These are phyloP conservation scores for Multifurca ochricompacta DNA, from an alignment of 768 basidiomycete species.

Conservation along the genomic window DNA sequence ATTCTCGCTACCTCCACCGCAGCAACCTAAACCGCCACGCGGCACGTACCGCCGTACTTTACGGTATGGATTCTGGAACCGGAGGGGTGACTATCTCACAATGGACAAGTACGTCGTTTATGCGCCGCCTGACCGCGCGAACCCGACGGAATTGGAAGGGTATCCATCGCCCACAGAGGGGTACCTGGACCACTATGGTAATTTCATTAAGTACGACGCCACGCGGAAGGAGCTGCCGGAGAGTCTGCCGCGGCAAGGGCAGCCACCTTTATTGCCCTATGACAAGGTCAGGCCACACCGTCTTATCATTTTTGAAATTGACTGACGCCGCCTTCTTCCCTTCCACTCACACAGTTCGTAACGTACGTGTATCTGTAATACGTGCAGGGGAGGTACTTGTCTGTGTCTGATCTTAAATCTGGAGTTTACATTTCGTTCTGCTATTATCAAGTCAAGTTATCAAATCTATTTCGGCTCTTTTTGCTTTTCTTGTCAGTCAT, in stretches of 20 bases:
- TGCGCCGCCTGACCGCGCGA: slow-evolving; percentile 47
- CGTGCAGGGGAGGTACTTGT: background rate
- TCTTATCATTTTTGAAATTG: background rate
- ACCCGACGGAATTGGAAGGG: slow-evolving; percentile 50
- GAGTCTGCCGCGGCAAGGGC: slow-evolving; percentile 51
- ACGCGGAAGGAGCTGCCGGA: slow-evolving; percentile 51
- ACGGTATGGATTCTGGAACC: slow-evolving; percentile 64
- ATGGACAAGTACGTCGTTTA: slow-evolving; percentile 51
- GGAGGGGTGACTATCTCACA: slow-evolving; percentile 67
- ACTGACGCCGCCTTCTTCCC: background rate
- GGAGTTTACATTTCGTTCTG: slow-evolving; percentile 7
- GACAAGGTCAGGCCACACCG: slow-evolving; percentile 33
- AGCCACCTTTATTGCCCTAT: slow-evolving; percentile 49
- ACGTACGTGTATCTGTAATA: slow-evolving; percentile 16
- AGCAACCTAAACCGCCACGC: slow-evolving; percentile 27
- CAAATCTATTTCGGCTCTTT: too few relatives aligned
- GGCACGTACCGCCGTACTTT: slow-evolving; percentile 27
- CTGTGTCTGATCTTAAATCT: slow-evolving; percentile 3
- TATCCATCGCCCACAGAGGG: slow-evolving; percentile 52
- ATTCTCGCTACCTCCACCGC: slow-evolving; percentile 21
- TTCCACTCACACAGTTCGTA: slow-evolving; percentile 9
- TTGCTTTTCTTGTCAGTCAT: too few relatives aligned
- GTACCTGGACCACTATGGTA: slow-evolving; percentile 48
- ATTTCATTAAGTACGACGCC: slow-evolving; percentile 34
- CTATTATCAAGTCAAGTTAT: too few relatives aligned